These are phyloP conservation scores for Calonectria ilicicola DNA, from an alignment of 2,329 filamentous ascomycete genomes.

Conservation along the genomic window DNA sequence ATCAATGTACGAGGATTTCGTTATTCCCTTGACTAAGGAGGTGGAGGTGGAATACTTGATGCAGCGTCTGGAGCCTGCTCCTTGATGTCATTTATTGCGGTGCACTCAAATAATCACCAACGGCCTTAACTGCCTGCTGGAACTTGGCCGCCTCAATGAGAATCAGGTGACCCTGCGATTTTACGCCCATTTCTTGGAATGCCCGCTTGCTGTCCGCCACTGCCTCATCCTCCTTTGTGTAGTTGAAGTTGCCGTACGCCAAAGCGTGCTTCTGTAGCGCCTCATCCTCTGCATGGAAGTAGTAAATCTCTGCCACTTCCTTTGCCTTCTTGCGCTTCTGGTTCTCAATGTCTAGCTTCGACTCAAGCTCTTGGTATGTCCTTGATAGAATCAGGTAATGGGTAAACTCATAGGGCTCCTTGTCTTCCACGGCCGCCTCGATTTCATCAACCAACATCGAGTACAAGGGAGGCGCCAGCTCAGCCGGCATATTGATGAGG, in stretches of 20 bases:
- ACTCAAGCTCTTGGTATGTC: constrained; percentile 90
- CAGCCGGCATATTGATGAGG: constrained; percentile 95
- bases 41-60: constrained; percentile 99
- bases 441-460: constrained; percentile 94
- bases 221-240: constrained; percentile 83
- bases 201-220: constrained; percentile 92
- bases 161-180: constrained; percentile 85
- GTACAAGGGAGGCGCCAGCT: constrained; percentile 94
- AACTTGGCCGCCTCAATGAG: constrained; percentile 87
- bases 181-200: constrained; percentile 93
- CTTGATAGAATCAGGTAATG: constrained; percentile 94
- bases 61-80: constrained; percentile 77
- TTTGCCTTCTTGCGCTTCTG: constrained; percentile 74
- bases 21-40: constrained; percentile 97
- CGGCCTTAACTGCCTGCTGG: constrained; percentile 78
- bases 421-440: constrained; percentile 86
- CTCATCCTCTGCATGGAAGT: constrained; percentile 98
- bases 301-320: constrained; percentile 75
- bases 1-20: constrained; percentile 89
- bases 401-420: constrained; percentile 91
- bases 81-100: constrained; percentile 52
- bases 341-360: constrained; percentile 76
- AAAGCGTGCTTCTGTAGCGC: constrained; percentile 81
- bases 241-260: constrained; percentile 78
- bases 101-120: constrained; percentile 78